Evolutionary conservation across 2,329 filamentous ascomycete species (phyloP).

Genomic region (Alternaria tenuissima): DNA sequence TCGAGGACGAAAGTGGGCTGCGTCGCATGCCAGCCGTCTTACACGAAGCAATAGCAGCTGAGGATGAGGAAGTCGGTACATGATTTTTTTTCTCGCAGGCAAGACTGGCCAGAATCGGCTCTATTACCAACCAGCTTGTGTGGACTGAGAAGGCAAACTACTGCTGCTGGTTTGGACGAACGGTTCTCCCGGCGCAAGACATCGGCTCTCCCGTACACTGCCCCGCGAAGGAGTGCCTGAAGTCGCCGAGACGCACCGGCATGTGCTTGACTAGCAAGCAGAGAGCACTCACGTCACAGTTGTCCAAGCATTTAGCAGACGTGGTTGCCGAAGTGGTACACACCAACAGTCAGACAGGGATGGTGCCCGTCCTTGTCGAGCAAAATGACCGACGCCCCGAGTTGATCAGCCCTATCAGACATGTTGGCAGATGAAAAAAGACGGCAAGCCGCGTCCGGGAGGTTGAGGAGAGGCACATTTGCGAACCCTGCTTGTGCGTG

Average conservation of each 20-base stretch:
- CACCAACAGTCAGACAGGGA: slow-evolving; percentile 35
- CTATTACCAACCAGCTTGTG: slow-evolving; percentile 22
- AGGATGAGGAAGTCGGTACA: slow-evolving; percentile 20
- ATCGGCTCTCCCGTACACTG: slow-evolving; percentile 28
- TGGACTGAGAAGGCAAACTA: not conserved
- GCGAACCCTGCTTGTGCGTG: slow-evolving; percentile 1
- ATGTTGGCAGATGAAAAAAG: slow-evolving; percentile 28
- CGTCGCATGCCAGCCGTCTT: slow-evolving; percentile 29
- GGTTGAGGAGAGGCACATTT: slow-evolving; percentile 17
- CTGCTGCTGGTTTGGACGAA: slow-evolving; percentile 13
- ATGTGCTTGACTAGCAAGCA: slow-evolving; percentile 24
- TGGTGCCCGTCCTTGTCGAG: slow-evolving; percentile 17
- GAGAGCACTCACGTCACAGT: slow-evolving; percentile 36
- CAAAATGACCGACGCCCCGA: slow-evolving; percentile 39
- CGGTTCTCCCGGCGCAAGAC: slow-evolving; percentile 29
- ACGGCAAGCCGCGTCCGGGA: slow-evolving; percentile 16
- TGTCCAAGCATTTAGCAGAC: slow-evolving; percentile 2
- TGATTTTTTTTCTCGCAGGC: not conserved
- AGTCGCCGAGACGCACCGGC: slow-evolving; percentile 40
- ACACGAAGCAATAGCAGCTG: slow-evolving; percentile 35
- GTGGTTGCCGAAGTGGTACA: slow-evolving; percentile 21
- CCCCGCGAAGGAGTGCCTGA: slow-evolving; percentile 41
- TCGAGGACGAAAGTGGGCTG: slow-evolving; percentile 34
- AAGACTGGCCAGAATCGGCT: slow-evolving; percentile 31
- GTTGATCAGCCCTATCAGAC: slow-evolving; percentile 44